Percentiles rank a stretch among this genome's conserved stretches.
Evolutionary conservation across 192 early-diverging fungal species (phyloP).

Genomic region (Phlyctochytrium arcticum): DNA sequence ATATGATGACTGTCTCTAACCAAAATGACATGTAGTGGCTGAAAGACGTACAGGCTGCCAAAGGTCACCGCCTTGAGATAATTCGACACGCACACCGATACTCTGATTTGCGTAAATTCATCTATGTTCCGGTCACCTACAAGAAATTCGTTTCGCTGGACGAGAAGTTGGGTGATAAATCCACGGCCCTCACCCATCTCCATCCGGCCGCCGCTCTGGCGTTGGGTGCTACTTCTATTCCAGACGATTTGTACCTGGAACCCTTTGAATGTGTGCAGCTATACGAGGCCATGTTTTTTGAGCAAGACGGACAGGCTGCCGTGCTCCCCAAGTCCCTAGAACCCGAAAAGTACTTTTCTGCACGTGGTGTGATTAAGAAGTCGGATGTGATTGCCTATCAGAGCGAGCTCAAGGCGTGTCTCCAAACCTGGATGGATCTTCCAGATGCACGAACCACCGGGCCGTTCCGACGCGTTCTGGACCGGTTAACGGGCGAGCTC

Average conservation of each 20-base stretch:
- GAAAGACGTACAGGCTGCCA: neutral
- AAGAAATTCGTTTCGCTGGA: neutral
- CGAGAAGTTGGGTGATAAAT: neutral
- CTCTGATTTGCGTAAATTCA: constrained; percentile 38
- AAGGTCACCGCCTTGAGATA: constrained; percentile 17
- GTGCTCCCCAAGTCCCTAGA: constrained; percentile 6
- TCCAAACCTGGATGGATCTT: constrained; percentile 24
- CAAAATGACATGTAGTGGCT: constrained; percentile 29
- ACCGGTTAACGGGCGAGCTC: neutral
- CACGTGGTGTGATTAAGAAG: constrained; percentile 17
- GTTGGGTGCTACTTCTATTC: constrained; percentile 11
- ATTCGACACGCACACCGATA: constrained; percentile 34
- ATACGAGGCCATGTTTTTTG: constrained; percentile 26
- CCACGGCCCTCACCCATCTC: constrained; percentile 16
- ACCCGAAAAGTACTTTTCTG: constrained; percentile 32
- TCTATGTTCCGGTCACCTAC: constrained; percentile 22
- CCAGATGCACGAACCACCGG: constrained; percentile 13
- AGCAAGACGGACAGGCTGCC: neutral
- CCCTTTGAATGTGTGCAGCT: constrained; percentile 33
- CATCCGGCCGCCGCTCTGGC: constrained; percentile 34
- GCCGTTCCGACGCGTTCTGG: constrained; percentile 11
- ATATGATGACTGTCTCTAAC: neutral
- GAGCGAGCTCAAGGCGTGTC: constrained; percentile 24
- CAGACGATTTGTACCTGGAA: constrained; percentile 27
- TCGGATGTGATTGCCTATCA: constrained; percentile 25